Conservation (phyloP, 179 eudicot genomes). For the Beta lomatogona region DNA sequence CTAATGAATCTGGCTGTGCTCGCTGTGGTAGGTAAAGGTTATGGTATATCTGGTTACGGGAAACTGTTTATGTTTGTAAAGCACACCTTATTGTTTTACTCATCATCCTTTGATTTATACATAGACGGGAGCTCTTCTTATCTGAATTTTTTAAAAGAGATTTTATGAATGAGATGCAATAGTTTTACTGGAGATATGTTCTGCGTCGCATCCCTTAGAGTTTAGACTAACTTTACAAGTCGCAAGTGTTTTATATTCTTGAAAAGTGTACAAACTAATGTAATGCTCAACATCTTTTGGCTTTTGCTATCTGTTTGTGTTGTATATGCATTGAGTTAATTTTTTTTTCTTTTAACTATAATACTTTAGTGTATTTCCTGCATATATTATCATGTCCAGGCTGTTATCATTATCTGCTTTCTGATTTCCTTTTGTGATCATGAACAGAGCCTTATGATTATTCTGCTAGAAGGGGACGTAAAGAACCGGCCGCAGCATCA, state of each 20-base stretch:
- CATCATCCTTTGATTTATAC: not conserved
- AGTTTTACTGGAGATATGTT: not conserved
- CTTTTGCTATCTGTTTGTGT: not conserved
- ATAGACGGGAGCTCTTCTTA: not conserved
- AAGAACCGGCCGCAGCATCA: constrained; percentile 87
- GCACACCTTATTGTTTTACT: not conserved
- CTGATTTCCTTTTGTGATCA: constrained; percentile 25
- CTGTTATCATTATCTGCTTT: not conserved
- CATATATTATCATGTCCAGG: constrained; percentile 7
- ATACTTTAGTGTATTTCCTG: not conserved
- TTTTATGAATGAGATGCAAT: not conserved
- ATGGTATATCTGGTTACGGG: constrained; percentile 7
- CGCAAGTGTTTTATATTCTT: not conserved
- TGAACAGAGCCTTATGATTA: constrained; percentile 83
- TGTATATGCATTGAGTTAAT: not conserved
- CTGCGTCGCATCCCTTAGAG: not conserved
- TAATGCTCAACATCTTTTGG: not conserved
- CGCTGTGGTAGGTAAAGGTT: constrained; percentile 64
- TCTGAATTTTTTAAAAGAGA: not conserved
- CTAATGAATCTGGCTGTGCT: constrained; percentile 93
- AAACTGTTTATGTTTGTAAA: not conserved
- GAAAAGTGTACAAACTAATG: not conserved
- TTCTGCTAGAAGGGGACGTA: constrained; percentile 81
- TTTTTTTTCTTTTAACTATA: not conserved
- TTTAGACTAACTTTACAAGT: constrained; percentile 2